Conservation (phyloP, 2,329 filamentous ascomycete species). For the Arachnomyces sp. region DNA sequence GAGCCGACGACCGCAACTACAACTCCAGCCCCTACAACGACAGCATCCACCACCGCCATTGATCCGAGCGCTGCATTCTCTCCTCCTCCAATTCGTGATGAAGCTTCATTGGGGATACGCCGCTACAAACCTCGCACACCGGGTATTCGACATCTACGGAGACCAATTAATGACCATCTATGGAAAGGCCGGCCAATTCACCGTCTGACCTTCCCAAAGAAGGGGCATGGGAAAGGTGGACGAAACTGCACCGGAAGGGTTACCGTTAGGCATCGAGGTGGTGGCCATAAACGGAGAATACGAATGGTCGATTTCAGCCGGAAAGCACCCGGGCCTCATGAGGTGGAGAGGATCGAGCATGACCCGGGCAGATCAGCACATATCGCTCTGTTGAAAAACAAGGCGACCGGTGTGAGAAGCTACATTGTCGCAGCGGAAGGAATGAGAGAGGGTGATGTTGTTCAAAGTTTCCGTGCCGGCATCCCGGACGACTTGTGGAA, state of each 20-base stretch:
- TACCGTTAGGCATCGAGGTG: constrained; percentile 85
- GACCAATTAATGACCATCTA: constrained; percentile 91
- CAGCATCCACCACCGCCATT: constrained; percentile 28
- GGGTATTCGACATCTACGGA: constrained; percentile 81
- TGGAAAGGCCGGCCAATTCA: constrained; percentile 87
- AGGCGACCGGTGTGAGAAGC: constrained; percentile 66
- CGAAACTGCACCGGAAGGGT: constrained; percentile 80
- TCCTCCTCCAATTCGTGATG: constrained; percentile 38
- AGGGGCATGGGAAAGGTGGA: constrained; percentile 86
- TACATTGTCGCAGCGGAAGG: constrained; percentile 97
- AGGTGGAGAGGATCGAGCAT: constrained; percentile 91
- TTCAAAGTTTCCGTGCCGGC: constrained; percentile 85
- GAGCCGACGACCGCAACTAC: constrained; percentile 4
- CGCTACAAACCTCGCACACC: constrained; percentile 93
- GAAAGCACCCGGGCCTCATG: constrained; percentile 68
- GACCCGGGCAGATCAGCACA: constrained; percentile 90
- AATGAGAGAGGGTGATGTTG: constrained; percentile 79
- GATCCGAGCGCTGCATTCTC: constrained; percentile 35
- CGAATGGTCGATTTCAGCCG: constrained; percentile 84
- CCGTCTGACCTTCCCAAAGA: constrained; percentile 81
- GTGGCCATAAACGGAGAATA: constrained; percentile 86
- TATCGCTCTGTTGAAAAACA: constrained; percentile 74
- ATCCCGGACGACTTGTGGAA: constrained; percentile 80
- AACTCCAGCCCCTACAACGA: constrained; percentile 16
- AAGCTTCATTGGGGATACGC: constrained; percentile 50